Evolutionary conservation across 192 early-diverging fungal species (phyloP).

Genomic region (Backusella parvicylindrica): DNA sequence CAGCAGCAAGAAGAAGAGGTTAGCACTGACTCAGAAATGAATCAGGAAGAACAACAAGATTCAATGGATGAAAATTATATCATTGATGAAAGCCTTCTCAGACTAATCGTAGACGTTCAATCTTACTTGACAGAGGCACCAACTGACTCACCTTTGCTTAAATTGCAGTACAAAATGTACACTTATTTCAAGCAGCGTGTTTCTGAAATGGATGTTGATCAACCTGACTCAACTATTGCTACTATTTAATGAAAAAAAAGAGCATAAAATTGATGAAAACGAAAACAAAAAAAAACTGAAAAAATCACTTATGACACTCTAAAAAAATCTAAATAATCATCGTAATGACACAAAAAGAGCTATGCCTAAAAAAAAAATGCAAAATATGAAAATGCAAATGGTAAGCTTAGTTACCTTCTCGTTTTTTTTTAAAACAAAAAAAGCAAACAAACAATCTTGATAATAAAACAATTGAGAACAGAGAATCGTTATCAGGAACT

Average conservation of each 20-base stretch:
- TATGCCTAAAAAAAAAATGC: neutral
- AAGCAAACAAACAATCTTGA: no score
- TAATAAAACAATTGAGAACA: no score
- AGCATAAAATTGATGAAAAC: neutral
- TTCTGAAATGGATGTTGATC: slow-evolving; percentile 22
- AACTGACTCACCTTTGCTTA: slow-evolving; percentile 31
- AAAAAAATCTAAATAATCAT: neutral
- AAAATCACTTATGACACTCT: neutral
- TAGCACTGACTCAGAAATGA: neutral
- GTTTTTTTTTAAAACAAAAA: no score
- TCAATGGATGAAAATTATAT: neutral
- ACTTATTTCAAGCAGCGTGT: slow-evolving; percentile 33
- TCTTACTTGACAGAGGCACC: slow-evolving; percentile 25
- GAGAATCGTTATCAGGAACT: no score
- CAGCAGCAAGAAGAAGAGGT: slow-evolving; percentile 1
- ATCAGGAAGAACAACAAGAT: neutral
- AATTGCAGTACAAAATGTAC: slow-evolving; percentile 38
- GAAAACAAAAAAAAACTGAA: neutral
- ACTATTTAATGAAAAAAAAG: neutral
- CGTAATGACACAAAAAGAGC: neutral
- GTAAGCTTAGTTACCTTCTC: neutral
- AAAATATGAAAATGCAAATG: neutral
- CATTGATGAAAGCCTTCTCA: slow-evolving; percentile 25
- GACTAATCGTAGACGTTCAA: slow-evolving; percentile 32
- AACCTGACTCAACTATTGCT: neutral